phyloP scores from a whole-genome alignment of 75 land plant species.

The Isoetes taiwanensis region DNA sequence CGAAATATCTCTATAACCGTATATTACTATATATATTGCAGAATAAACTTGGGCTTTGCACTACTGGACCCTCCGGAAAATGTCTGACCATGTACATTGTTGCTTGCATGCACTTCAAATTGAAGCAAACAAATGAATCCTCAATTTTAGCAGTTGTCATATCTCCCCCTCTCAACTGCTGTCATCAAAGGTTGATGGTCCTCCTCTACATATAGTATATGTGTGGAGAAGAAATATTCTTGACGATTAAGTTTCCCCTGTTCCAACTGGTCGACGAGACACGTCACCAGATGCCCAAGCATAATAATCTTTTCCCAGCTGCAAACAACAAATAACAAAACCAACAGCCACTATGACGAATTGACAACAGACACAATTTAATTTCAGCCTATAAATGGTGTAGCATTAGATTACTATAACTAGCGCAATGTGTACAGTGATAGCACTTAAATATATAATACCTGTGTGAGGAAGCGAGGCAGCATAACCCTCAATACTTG shows the following conservation, averaged over 20 bases:
- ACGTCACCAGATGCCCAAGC: conserved; percentile 90
- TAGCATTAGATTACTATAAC: background rate
- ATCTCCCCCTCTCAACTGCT: no score
- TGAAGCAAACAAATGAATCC: no score
- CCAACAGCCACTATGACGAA: background rate
- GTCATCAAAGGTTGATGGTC: no score
- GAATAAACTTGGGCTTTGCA: no score
- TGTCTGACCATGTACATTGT: no score
- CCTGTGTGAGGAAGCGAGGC: conserved; percentile 76
- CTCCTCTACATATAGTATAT: no score
- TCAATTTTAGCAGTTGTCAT: no score
- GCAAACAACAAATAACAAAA: conserved; percentile 11
- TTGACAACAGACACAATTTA: background rate
- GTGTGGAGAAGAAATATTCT: no score
- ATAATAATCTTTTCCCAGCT: conserved; percentile 79
- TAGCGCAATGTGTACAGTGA: background rate
- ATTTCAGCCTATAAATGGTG: background rate
- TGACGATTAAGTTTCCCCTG: conserved; percentile 67
- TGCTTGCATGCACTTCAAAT: no score
- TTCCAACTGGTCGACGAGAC: conserved; percentile 78
- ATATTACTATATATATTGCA: no score
- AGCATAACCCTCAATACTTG: conserved; percentile 70
- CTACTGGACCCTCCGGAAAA: no score
- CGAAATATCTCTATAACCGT: no score
- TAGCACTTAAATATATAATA: conserved; percentile 5